phyloP scores from a whole-genome alignment of 495 filamentous ascomycete species.

The Geoglossum glabrum region DNA sequence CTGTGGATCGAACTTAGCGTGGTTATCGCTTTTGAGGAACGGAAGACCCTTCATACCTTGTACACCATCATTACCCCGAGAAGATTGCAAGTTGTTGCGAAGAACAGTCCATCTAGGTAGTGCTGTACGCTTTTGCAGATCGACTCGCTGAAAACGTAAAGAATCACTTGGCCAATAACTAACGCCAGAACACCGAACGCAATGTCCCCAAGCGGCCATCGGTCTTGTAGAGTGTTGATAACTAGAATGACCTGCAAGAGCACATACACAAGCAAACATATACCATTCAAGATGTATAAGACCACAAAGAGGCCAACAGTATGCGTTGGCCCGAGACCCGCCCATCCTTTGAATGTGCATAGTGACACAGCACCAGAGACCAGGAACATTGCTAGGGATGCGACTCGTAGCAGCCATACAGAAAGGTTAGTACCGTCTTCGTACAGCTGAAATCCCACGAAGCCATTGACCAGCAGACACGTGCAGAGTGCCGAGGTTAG shows the following conservation, averaged over 20 bases:
- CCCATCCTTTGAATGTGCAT: conserved; percentile 84
- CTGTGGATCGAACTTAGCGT: conserved; percentile 21
- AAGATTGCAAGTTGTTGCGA: conserved; percentile 83
- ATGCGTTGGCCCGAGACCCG: conserved; percentile 63
- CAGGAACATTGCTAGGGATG: conserved; percentile 61
- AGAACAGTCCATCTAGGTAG: conserved; percentile 88
- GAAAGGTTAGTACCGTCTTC: conserved; percentile 94
- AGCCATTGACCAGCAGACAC: conserved; percentile 87
- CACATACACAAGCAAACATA: conserved; percentile 73
- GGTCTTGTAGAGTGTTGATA: conserved; percentile 74
- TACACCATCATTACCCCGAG: conserved; percentile 99
- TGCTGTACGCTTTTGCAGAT: conserved; percentile 78
- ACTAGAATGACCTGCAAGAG: conserved; percentile 76
- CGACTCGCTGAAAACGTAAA: conserved; percentile 72
- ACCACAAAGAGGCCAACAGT: conserved; percentile 83
- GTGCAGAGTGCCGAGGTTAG: conserved; percentile 75
- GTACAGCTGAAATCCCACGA: conserved; percentile 96
- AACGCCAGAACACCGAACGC: conserved; percentile 85
- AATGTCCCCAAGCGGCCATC: conserved; percentile 90
- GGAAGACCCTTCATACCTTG: conserved; percentile 41
- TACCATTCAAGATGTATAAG: conserved; percentile 74
- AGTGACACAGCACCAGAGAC: conserved; percentile 74
- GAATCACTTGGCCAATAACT: conserved; percentile 74
- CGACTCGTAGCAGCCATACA: conserved; percentile 73
- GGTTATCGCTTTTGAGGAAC: not conserved